A percentile compares a stretch with the other conserved stretches of the same genome.
These are phyloP conservation scores for Epichloe baconii DNA, from an alignment of 2,329 filamentous ascomycete species.

Conservation along the genomic window DNA sequence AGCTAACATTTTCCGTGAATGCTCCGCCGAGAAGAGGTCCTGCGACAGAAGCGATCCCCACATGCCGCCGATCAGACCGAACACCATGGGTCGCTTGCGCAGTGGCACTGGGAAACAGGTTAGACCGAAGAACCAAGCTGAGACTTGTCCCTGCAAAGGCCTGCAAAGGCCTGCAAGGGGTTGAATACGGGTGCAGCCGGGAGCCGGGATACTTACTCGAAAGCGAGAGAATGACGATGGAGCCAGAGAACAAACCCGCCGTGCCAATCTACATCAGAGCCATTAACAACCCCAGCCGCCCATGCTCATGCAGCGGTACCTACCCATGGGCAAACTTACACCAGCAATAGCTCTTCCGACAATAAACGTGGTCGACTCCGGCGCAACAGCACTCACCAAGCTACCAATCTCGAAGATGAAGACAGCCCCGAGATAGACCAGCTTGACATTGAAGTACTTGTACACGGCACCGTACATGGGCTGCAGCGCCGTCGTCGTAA, in stretches of 20 bases:
- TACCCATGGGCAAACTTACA: slow-evolving; percentile 10
- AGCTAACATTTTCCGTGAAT: slow-evolving; percentile 35
- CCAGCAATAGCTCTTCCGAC: slow-evolving; percentile 39
- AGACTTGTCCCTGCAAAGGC: no score
- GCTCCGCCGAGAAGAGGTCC: slow-evolving; percentile 37
- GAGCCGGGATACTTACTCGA: slow-evolving; percentile 20
- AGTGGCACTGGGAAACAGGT: slow-evolving; percentile 30
- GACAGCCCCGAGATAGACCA: slow-evolving; percentile 28
- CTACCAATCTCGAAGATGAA: slow-evolving; percentile 32
- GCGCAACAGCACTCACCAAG: slow-evolving; percentile 30
- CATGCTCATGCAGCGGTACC: not conserved
- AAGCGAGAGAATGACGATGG: slow-evolving; percentile 30
- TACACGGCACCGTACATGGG: slow-evolving; percentile 37
- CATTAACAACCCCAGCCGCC: not conserved
- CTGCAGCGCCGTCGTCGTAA: slow-evolving; percentile 36
- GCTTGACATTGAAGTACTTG: slow-evolving; percentile 36
- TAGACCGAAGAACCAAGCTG: not conserved
- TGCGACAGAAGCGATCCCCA: slow-evolving; percentile 39
- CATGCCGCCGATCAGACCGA: slow-evolving; percentile 41
- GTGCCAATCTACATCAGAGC: slow-evolving; percentile 27
- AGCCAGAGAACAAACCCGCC: slow-evolving; percentile 37
- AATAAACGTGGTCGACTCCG: slow-evolving; percentile 34
- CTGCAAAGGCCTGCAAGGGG: no score
- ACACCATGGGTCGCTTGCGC: slow-evolving; percentile 38
- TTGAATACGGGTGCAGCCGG: slow-evolving; percentile 17